Evolutionary conservation across 768 basidiomycete genomes (phyloP), one percentile per base, ranked within the genome.

Genomic region (Tricholoma furcatifolium): DNA sequence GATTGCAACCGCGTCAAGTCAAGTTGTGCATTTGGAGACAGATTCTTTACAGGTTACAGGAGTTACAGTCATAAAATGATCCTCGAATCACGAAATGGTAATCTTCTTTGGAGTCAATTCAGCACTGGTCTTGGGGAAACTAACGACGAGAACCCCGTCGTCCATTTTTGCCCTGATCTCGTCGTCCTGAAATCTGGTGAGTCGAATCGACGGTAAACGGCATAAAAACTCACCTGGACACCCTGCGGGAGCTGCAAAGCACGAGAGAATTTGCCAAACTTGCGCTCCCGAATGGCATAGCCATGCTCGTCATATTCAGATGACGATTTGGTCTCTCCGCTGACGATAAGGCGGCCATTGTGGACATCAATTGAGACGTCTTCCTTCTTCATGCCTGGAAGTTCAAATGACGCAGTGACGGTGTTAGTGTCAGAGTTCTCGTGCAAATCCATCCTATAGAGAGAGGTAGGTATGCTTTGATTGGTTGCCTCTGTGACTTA

Each of bases 361-460:
- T 74, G 71, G 17, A 81, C 62, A 46, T 81, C 74, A 44, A 83
- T 76, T 31, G 65, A 59, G 39, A 83, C 70, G 45, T 74, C 69
- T 39, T 78, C 74, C 48, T 79, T 77, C 48, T 71, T 76, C 47
- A 82, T 61, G 8, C 82, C 81, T 4, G 83, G 82, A 1, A 82
- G 65, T 58, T 83, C 84, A 51, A 84, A 80, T 6, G 74, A 74
- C 9, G 79, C 80, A 2, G 76, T 79, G 23, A 82, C 73, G 17
- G 58, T 52, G 55, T 75, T 74, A n/a, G 61, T 59, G 1, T 72
- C 69, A 14, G 68, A 56, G 46, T 74, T 69, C 60, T 81, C 78
- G 47, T 75, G 68, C 2, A 83, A 49, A 56, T 84, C 74, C 70
- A 83, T 75, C 55, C 82, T 71, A 21, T n/a, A 15, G 10, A 31